phyloP scores from a whole-genome alignment of 2,329 filamentous ascomycete species.

The Helotiales sp. region DNA sequence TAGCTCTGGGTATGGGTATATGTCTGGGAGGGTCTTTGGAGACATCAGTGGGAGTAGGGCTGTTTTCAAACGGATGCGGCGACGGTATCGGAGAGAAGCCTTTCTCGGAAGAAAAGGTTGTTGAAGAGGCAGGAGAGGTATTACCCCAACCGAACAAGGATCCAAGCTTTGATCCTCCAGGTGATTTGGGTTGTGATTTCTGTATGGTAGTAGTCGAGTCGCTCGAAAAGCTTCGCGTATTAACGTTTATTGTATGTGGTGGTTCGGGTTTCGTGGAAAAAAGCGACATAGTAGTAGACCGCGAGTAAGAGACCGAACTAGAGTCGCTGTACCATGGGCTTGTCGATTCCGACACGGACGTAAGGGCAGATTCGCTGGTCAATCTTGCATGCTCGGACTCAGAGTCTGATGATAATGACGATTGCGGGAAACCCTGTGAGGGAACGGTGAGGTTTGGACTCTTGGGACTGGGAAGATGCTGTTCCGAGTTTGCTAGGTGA shows the following conservation, averaged over 20 bases:
- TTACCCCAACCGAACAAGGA: slow-evolving; percentile 71
- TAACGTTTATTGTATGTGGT: slow-evolving; percentile 38
- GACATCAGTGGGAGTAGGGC: slow-evolving; percentile 36
- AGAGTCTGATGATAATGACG: slow-evolving; percentile 13
- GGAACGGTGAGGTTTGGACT: slow-evolving; percentile 37
- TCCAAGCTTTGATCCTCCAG: slow-evolving; percentile 57
- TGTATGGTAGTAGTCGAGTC: slow-evolving; percentile 38
- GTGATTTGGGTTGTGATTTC: slow-evolving; percentile 51
- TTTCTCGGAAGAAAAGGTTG: slow-evolving; percentile 64
- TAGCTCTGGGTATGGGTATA: slow-evolving; percentile 48
- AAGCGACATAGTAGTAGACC: slow-evolving; percentile 44
- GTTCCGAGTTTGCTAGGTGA: slow-evolving; percentile 25
- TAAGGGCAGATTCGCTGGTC: slow-evolving; percentile 38
- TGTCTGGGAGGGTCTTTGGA: slow-evolving; percentile 30
- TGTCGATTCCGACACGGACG: slow-evolving; percentile 38
- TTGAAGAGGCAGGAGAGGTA: slow-evolving; percentile 60
- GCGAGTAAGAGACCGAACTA: slow-evolving; percentile 34
- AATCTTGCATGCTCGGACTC: slow-evolving; percentile 40
- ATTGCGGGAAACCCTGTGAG: slow-evolving; percentile 25
- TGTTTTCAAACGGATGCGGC: slow-evolving; percentile 50
- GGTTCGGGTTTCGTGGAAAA: slow-evolving; percentile 43
- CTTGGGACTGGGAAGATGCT: slow-evolving; percentile 23
- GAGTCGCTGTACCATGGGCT: slow-evolving; percentile 40
- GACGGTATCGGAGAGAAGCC: slow-evolving; percentile 63
- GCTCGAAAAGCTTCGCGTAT: slow-evolving; percentile 35